Base-by-base conservation (phyloP, 768 basidiomycete genomes). In the Amanita exitialis region DNA sequence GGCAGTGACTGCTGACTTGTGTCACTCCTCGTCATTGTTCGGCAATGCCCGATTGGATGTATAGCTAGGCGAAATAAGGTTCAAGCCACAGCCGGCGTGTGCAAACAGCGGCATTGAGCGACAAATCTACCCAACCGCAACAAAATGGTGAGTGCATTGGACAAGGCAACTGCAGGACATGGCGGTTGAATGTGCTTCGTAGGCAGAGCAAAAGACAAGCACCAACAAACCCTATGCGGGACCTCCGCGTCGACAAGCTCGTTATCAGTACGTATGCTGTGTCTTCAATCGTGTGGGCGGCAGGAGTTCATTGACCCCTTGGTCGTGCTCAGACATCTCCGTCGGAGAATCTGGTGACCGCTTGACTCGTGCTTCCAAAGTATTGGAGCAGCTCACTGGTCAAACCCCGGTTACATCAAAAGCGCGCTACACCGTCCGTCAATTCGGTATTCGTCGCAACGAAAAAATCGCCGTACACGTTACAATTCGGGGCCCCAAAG, bases 261-360 rank as follows among this genome's bases (percentile, higher is more conserved):
- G 92, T 95, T 74, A 93, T 98, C 81, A 98, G 95, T 98, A 72
- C 66, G 93, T 89, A 42, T 27, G 37, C 38, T 25, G 44, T 42
- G 46, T 43, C 49, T 4, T 53, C 49, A n/a, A 25, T 49, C 15
- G 41, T 39, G 25, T 44, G n/a, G 39, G 41, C 34, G 51, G 52
- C 46, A 39, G 43, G 53, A 49, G 32, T 39, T 49, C 46, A 39
- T 52, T 53, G 42, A 47, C 36, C 44, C 42, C 38, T 57, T 44
- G 52, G 43, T 28, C 42, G 5, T 30, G n/a, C 36, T 30, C 65
- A 94, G 95, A 99, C 85, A 99, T 99, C 74, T 96, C 93, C 62
- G 96, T 99, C 63, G 96, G 96, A 67, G 96, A 98, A 78, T 97
- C 94, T 62, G 95, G 95, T 73, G 95, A 99, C 81, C 82, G 95